Base-by-base conservation (phyloP, 257 asterid genomes). In the Leptodermis oblonga region DNA sequence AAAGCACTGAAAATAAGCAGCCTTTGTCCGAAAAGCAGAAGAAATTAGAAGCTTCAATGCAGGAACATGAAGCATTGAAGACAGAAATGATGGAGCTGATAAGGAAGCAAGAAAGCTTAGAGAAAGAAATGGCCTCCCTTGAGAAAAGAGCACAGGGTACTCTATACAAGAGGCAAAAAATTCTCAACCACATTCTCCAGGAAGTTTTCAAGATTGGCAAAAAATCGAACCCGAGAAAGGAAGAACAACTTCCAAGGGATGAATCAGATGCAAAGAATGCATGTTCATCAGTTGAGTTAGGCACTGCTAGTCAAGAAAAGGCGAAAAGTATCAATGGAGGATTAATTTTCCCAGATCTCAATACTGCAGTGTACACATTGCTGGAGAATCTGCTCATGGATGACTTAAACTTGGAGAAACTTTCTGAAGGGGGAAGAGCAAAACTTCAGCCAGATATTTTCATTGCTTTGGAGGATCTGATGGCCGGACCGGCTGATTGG, bases 1-100 rank as follows among this genome's bases (percentile, higher is more conserved):
- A 64, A 51, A 45, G 56, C 45, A 26, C 68, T 45, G 34, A 36
- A 1, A 60, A 41, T n/a, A 43, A n/a, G 26, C 59, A 69, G 71
- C 67, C 45, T 42, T 36, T 64, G 49, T 25, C 36, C 62, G 65
- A 39, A 53, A 34, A 63, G 52, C 75, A 69, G 75, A 74, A 71
- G 41, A 80, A 77, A 41, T n/a, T 83, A 9, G 73, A 70, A 34
- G 63, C 48, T 61, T 43, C 78, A 51, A 78, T 55, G 51, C 62
- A 52, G 18, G 81, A 70, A 70, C 81, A 77, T 11, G 60, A 49
- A 23, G 42, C 26, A 4, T 31, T 81, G 62, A 74, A 67, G 73
- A 37, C 20, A 34, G 80, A 80, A 73, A 69, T 83, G 65, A 33
- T 20, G 54, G 69, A 49, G 71, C 62, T 83, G 31, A 71, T 74